Conservation (phyloP, 345 rosid genomes). For the Trapa bicornis region DNA sequence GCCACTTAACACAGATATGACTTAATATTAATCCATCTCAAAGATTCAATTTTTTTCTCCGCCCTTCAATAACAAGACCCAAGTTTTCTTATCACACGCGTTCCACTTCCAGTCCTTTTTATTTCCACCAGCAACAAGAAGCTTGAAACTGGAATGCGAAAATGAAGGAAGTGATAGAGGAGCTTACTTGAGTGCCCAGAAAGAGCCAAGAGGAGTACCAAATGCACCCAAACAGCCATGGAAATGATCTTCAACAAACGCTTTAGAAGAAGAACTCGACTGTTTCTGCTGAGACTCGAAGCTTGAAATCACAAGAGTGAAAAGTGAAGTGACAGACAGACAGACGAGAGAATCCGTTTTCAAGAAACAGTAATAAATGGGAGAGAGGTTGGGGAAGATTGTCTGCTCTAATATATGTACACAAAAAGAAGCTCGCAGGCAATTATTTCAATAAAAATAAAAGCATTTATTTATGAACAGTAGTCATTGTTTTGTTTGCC, state of each 20-base stretch:
- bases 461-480: not conserved
- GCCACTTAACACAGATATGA: not conserved
- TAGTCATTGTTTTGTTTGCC: not conserved
- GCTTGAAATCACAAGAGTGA: not conserved
- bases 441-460: no score
- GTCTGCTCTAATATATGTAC: not conserved
- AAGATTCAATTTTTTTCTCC: not conserved
- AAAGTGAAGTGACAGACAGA: not conserved
- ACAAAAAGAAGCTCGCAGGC: not conserved
- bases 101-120: no score
- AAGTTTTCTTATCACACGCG: not conserved
- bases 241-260: not conserved
- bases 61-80: not conserved
- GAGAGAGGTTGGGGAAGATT: not conserved
- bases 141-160: not conserved
- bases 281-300: not conserved
- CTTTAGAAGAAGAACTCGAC: not conserved
- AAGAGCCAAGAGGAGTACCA: slow-evolving; percentile 45
- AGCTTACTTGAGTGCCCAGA: slow-evolving; percentile 52
- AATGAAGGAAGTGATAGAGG: not conserved
- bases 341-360: not conserved
- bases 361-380: not conserved
- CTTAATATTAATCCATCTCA: not conserved
- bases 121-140: not conserved
- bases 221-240: slow-evolving; percentile 7